These are phyloP conservation scores for Wickerhamiella galacta DNA, from an alignment of 805 yeast genomes.

Conservation along the genomic window DNA sequence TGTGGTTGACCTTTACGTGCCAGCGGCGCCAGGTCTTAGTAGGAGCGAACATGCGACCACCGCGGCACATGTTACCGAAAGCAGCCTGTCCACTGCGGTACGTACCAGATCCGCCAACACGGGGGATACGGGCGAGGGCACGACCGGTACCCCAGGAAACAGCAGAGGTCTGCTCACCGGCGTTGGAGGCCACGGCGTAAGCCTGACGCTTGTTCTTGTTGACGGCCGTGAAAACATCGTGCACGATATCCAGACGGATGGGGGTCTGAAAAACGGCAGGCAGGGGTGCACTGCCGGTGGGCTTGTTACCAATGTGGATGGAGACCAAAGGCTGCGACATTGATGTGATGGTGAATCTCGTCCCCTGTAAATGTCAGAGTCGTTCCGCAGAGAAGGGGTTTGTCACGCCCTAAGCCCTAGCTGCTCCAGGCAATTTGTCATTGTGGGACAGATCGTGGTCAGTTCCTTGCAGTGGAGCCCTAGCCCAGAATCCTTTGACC, in stretches of 20 bases:
- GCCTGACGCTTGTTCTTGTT: conserved; percentile 99
- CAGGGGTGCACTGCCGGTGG: conserved; percentile 71
- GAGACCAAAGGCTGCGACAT: conserved; percentile 87
- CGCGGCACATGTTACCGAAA: conserved; percentile 99
- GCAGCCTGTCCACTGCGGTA: conserved; percentile 99
- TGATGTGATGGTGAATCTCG: neutral
- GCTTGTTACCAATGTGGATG: conserved; percentile 79
- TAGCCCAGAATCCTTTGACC: too few species aligned
- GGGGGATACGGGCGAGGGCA: conserved; percentile 99
- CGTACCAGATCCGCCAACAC: conserved; percentile 99
- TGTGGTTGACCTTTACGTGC: conserved; percentile 99
- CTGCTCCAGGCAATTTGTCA: too few species aligned
- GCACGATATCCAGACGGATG: conserved; percentile 98
- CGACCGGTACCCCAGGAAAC: conserved; percentile 99
- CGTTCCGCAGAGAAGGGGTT: too few species aligned
- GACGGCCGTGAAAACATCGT: conserved; percentile 94
- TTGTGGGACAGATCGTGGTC: too few species aligned
- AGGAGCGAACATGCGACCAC: conserved; percentile 99
- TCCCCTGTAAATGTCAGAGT: too few species aligned
- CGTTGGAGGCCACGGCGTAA: conserved; percentile 97
- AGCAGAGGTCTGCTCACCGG: conserved; percentile 99
- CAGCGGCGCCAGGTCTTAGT: conserved; percentile 99
- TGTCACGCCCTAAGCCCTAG: too few species aligned
- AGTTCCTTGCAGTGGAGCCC: too few species aligned
- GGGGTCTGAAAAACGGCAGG: conserved; percentile 99